Evolutionary conservation across 108 stramenopile species (phyloP), one percentile per base, ranked within the genome.

Genomic region (Parmales sp.): DNA sequence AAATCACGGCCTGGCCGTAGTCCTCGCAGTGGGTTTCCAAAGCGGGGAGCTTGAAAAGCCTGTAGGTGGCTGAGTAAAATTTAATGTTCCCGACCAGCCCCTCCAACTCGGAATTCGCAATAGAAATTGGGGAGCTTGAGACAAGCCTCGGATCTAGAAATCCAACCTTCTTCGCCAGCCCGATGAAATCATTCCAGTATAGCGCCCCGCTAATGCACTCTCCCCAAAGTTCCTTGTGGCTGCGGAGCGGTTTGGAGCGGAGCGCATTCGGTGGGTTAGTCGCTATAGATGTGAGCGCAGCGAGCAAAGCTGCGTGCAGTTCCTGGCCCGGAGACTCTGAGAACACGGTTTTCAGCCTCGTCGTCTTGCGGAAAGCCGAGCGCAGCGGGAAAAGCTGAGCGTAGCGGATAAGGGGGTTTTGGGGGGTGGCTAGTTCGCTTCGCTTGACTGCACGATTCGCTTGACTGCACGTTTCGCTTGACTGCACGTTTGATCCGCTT

Each of bases 151-250:
- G 91, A 75, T 95, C 93, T 31, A 70, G 69, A 66, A 95, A 97
- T 20, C 94, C 96, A 51, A 82, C 83, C 37, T 80, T 74, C 43
- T 83, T 86, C 65, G 90, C 86, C 65, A 95, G 69, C 46, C 85
- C 86, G 41, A 88, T 76, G 71, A 97, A 97, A 69, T 97, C 96
- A 75, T 93, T 92, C 94, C 94, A 95, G 73, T 97, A 97, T 23
- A 97, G 76, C 0, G 96, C 96, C 34, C 96, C 96, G 13, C 77
- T 77, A 28, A 97, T 70, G 69, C 96, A 97, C 71, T 97, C 96
- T 29, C 96, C 96, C 91, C 94, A 95, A 16, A 97, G 70, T 11
- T 92, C 91, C 37, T n/a, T n/a, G n/a, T n/a, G n/a, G n/a, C n/a
- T n/a, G n/a, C n/a, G n/a, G n/a, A 41, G 73, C 37, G 76, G 69